These are phyloP conservation scores for Euclidium syriacum DNA, from an alignment of 345 rosid species.

Conservation along the genomic window DNA sequence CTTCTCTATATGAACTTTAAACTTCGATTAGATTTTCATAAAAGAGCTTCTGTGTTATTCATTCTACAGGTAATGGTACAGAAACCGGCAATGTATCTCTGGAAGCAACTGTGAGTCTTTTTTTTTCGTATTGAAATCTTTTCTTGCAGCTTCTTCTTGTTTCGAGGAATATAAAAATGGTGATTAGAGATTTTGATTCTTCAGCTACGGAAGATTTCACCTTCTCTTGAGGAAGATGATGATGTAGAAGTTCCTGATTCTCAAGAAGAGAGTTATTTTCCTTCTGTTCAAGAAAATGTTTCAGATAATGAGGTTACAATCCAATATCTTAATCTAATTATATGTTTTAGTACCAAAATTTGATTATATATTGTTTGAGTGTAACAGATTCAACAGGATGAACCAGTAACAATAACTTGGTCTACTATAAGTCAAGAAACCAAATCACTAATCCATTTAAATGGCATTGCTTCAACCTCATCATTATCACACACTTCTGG, in stretches of 20 bases:
- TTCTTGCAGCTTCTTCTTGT: neutral
- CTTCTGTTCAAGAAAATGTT: conserved; percentile 31
- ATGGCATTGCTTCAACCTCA: conserved; percentile 33
- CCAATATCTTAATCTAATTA: no score
- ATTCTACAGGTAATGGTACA: conserved; percentile 28
- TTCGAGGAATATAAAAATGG: neutral
- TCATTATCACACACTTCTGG: conserved; percentile 32
- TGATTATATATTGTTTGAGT: no score
- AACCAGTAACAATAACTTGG: conserved; percentile 25
- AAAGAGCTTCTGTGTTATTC: conserved; percentile 2
- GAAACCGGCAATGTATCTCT: conserved; percentile 7
- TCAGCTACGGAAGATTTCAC: conserved; percentile 21
- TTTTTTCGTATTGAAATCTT: neutral
- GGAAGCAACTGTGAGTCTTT: conserved; percentile 36
- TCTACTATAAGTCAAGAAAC: conserved; percentile 36
- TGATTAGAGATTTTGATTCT: conserved; percentile 23
- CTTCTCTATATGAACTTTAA: no score
- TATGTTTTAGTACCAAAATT: no score
- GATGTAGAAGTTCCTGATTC: conserved; percentile 59
- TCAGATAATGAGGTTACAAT: conserved; percentile 45
- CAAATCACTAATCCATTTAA: conserved; percentile 28
- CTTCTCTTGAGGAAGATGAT: conserved; percentile 44
- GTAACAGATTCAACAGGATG: conserved; percentile 24
- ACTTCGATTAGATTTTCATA: no score
- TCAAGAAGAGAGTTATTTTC: conserved; percentile 31